Base-by-base conservation (phyloP, 2,329 filamentous ascomycete species). In the Dactylellina cionopaga region DNA sequence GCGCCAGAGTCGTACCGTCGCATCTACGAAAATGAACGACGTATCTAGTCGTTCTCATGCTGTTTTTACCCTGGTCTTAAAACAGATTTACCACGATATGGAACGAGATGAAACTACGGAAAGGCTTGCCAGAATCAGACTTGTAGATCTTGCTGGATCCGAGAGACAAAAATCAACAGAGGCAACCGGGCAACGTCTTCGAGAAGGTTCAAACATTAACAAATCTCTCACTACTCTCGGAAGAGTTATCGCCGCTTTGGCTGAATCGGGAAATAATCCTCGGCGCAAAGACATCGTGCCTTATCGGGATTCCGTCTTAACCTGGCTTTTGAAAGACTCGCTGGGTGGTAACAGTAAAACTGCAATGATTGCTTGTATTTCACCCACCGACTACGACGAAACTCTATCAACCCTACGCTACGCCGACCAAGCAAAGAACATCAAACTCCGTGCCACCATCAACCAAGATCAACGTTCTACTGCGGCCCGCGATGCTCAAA, bases 11-110 rank as follows among this genome's bases (percentile, higher is more conserved):
- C 89, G 95, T 49, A 98, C 95, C 0, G 90, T 88, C 17, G 95
- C 95, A 11, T 92, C 91, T 79, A 99, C 95, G 70, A 98, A 97
- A 83, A 99, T 99, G 95, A 99, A 99, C 81, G 95, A 99, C 81
- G 98, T 94, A 1, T 96, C 92, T 59, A 96, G 92, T 74, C 91
- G 95, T 80, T 96, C 92, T 75, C 95, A 99, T 79, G 92, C 95
- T 5, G 95, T 99, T 66, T 99, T 99, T 81, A 99, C 95, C 25
- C 95, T 99, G 77, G 95, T 96, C 83, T 85, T 99, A 68, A 97
- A 96, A 82, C 95, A 98, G 81, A 99, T 99, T 75, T 93, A 97
- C 79, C 94, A 98, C 81, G 94, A 97, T 77, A 90, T 97, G 82
- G 90, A 92, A 58, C 96, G 92, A n/a, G 95, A 99, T 80, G 93